Base-by-base conservation (phyloP, 306 rosid genomes). In the Canavalia gladiata region DNA sequence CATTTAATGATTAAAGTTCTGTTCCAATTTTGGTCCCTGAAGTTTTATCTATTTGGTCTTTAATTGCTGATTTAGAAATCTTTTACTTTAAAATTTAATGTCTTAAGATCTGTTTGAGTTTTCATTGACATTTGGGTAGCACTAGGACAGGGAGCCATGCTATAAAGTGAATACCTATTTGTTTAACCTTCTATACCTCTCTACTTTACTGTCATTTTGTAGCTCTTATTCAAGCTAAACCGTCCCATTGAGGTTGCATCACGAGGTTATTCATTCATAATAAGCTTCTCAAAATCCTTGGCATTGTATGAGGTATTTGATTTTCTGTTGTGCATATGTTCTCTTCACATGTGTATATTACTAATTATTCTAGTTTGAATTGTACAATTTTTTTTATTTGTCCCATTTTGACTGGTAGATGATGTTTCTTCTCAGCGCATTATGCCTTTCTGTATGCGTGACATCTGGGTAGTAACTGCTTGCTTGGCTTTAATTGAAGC, bases 371-470 rank as follows among this genome's bases (percentile, higher is more conserved):
- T 77, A 45, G 73, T 72, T 82, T 63, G 76, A 76, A 70, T 74
- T 35, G 55, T 72, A 49, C 81, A 56, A 79, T 63, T 82, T 75
- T 57, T 6, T 54, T 58, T 13, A 34, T 68, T 51, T 62, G 34
- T 70, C 65, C 47, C 67, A 49, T 81, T 85, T 75, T 82, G 66
- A 83, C 80, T 79, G 84, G 60, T 83, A 82, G 43, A 4, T 75
- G 28, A 64, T 75, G 74, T 72, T 86, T 93, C 84, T 83, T 90
- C 77, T 65, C 97, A 95, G 99, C 90, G 78, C 83, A 89, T 85
- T 83, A 89, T 93, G 11, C 98, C 99, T 37, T 95, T 92, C 84
- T 95, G 97, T 72, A 89, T 89, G 98, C 97, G 98, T 74, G 98
- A 95, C 90, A 91, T 93, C 72, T 95, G 98, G 99, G 94, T 90